Evolutionary conservation across 139 green algal genomes (phyloP), one percentile per base, ranked within the genome.

Genomic region (Chlorella sp.): DNA sequence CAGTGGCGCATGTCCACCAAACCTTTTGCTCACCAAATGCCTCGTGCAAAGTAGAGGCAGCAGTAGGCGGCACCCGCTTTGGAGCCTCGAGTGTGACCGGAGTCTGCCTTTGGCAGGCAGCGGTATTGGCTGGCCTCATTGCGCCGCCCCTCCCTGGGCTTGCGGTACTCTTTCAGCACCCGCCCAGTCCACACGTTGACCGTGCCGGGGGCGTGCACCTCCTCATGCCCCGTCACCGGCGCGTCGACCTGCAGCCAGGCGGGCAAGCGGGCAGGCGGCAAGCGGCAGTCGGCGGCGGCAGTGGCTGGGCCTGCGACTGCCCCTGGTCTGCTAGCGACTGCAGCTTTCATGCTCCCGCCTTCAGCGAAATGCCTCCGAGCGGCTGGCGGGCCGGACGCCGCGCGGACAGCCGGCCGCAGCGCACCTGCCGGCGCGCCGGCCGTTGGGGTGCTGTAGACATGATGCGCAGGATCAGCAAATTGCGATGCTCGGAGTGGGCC

Each of bases 31-130:
- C 84, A 88, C 84, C 85, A 89, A 48, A 89, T 89, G 85, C 85
- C 85, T 21, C 85, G 85, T 1, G 94, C 92, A 93, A 97, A 97
- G 92, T 96, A 97, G 73, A 95, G 37, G 90, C 95, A 97, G 85
- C 94, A 96, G 78, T 91, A 92, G 79, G 81, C 78, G 53, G 89
- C 87, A 28, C 93, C 90, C 11, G 91, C 90, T 30, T 91, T 73
- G 32, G 94, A 94, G 60, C 95, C 95, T 1, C 93, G 87, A 0
- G 95, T 97, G 81, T 89, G 92, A 2, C 95, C 95, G 9, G 88
- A 89, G 76, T 97, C 95, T 24, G 91, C 32, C 79, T 91, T 88
- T 1, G 91, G 75, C 26, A 90, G 66, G 87, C 94, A 96, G 64
- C 93, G 85, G 93, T 96, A 96, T 53, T 94, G 73, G 32, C 92